Evolutionary conservation across 106 monocot species (phyloP).

Genomic region (Allium sativum): DNA sequence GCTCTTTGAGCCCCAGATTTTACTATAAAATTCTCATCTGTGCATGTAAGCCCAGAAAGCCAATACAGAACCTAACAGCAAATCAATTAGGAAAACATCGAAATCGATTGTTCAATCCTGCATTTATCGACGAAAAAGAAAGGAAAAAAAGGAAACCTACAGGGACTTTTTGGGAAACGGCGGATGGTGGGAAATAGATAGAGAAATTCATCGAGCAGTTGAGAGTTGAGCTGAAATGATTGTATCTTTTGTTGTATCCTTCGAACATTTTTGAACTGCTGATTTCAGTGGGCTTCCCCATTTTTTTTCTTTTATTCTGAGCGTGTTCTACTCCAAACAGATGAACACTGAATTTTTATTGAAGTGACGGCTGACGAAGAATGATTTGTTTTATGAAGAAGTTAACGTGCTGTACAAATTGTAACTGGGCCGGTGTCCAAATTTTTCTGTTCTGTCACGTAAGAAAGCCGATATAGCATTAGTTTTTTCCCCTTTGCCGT

Average conservation of each 20-base stretch:
- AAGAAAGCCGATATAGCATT: no score
- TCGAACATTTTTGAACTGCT: conserved; percentile 85
- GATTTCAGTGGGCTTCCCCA: conserved; percentile 49
- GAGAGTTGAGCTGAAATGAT: conserved; percentile 71
- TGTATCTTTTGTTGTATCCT: conserved; percentile 73
- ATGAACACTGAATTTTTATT: no score
- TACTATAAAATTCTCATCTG: conserved; percentile 81
- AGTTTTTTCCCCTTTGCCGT: no score
- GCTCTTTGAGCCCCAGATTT: conserved; percentile 87
- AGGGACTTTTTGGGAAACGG: conserved; percentile 7
- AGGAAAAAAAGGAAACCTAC: neutral
- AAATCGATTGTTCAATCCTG: no score
- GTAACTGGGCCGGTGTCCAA: no score
- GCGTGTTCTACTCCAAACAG: no score
- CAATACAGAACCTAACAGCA: conserved; percentile 68
- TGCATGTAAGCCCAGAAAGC: conserved; percentile 92
- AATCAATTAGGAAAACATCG: neutral
- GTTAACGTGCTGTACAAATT: no score
- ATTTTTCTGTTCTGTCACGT: no score
- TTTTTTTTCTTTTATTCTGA: neutral
- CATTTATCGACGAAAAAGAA: neutral
- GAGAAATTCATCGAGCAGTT: conserved; percentile 90
- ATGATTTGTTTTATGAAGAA: no score
- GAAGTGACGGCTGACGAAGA: no score
- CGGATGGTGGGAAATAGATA: conserved; percentile 74